Conservation (phyloP, 805 yeast genomes). For the Tetrapisispora namnaoensis region DNA sequence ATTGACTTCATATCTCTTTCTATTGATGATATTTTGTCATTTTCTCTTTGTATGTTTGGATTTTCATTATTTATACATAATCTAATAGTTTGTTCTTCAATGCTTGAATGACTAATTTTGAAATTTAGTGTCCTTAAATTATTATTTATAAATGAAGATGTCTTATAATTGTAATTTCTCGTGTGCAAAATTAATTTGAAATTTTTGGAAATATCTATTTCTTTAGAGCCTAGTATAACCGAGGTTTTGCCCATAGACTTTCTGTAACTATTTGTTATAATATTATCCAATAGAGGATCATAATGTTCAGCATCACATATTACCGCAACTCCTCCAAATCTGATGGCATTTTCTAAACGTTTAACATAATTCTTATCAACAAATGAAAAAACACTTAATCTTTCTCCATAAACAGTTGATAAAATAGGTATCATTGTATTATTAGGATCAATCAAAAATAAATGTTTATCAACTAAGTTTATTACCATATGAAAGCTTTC, state of each 20-base stretch:
- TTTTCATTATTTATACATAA: slow-evolving; percentile 41
- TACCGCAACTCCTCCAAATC: slow-evolving; percentile 72
- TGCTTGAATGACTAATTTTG: slow-evolving; percentile 56
- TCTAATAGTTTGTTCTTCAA: slow-evolving; percentile 55
- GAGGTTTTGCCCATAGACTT: slow-evolving; percentile 61
- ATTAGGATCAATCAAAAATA: slow-evolving; percentile 69
- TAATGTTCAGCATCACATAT: slow-evolving; percentile 72
- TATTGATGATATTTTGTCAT: slow-evolving; percentile 42
- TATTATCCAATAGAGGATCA: slow-evolving; percentile 61
- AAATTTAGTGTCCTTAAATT: slow-evolving; percentile 60
- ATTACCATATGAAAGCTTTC: slow-evolving; percentile 55
- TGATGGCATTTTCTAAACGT: slow-evolving; percentile 65
- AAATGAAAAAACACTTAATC: slow-evolving; percentile 55
- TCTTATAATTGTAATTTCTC: slow-evolving; percentile 38
- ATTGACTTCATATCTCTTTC: slow-evolving; percentile 51
- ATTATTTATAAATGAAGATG: slow-evolving; percentile 50
- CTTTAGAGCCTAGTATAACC: slow-evolving; percentile 49
- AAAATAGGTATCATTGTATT: slow-evolving; percentile 38
- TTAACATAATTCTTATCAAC: slow-evolving; percentile 55
- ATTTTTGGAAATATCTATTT: slow-evolving; percentile 55
- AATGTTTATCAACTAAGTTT: slow-evolving; percentile 28
- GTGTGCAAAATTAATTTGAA: slow-evolving; percentile 57
- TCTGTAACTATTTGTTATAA: slow-evolving; percentile 50
- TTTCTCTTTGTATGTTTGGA: slow-evolving; percentile 58
- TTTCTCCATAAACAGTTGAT: slow-evolving; percentile 21